Evolutionary conservation across 441 rosid genomes (phyloP), one percentile per base, ranked within the genome.

Genomic region (Adansonia madagascariensis): DNA sequence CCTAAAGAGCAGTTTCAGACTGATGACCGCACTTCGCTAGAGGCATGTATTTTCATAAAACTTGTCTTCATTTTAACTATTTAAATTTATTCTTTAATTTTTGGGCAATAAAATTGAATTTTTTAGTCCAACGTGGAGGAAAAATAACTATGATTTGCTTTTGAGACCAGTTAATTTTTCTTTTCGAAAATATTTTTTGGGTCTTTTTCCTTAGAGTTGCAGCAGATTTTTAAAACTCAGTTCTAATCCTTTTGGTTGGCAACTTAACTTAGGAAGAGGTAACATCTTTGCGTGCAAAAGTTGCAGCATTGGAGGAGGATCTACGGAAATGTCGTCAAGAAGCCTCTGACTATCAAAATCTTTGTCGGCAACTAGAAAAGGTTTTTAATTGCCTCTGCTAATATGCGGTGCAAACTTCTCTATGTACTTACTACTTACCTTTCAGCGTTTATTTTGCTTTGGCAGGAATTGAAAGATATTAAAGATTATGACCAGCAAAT

Each of bases 401-500:
- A 60, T 77, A 41, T 73, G 47, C 63, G 71, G 41, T 80, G 55
- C 67, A 62, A 57, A 31, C 44, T 22, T 43, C 73, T 66, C 75
- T 18, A 3, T 8, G 39, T 70, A 24, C 27, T 69, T 65, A 39
- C 75, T 64, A 17, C 55, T 73, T 59, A 39, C 75, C 63, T 66
- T 50, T 46, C 75, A 56, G 72, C 60, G 46, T 50, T 77, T 47
- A 15, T 44, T 82, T 52, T 82, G 80, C 24, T 84, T 39, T 82
- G 61, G 74, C 87, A 96, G 99, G 99, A 96, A 84, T 59, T 96
- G 81, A 96, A 91, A 85, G 97, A 91, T 53, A 78, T 91, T 69
- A 94, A 93, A 88, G 95, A 91, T 82, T 73, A 77, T 82, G 98
- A 94, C 66, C 96, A 89, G 80, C 91, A 92, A 86, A 90, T 88